phyloP scores from a whole-genome alignment of 1,139 yeast genomes.

The Yamadazyma diospyri region DNA sequence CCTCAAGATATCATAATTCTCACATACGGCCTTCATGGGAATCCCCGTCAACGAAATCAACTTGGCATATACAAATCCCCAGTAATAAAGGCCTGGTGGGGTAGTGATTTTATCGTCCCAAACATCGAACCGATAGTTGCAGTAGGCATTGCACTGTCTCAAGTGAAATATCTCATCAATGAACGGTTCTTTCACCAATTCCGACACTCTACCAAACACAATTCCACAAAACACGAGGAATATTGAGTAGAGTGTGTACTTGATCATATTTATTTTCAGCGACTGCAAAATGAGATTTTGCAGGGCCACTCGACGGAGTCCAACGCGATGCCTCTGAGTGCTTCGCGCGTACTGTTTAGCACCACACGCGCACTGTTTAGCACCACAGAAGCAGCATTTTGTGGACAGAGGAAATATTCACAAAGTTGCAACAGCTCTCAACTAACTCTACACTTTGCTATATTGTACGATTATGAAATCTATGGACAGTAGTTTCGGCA shows the following conservation, averaged over 20 bases:
- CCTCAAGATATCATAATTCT: conserved; percentile 47
- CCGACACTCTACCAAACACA: conserved; percentile 12
- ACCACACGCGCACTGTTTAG: too few relatives aligned
- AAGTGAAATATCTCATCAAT: conserved; percentile 86
- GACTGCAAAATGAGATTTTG: conserved; percentile 3
- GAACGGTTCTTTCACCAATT: conserved; percentile 37
- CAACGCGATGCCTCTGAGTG: too few relatives aligned
- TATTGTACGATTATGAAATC: too few relatives aligned
- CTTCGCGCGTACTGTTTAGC: too few relatives aligned
- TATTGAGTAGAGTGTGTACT: not conserved
- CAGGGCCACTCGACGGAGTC: too few relatives aligned
- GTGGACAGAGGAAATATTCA: too few relatives aligned
- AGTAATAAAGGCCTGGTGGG: conserved; percentile 85
- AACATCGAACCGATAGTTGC: conserved; percentile 51
- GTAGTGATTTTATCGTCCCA: conserved; percentile 96
- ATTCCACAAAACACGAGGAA: not conserved
- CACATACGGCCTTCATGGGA: conserved; percentile 20
- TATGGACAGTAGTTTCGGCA: not conserved
- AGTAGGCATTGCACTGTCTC: conserved; percentile 70
- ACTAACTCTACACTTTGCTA: conserved; percentile 1
- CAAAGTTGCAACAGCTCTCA: conserved; percentile 1
- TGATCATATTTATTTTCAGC: conserved; percentile 1
- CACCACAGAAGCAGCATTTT: too few relatives aligned
- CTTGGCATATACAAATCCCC: conserved; percentile 53
- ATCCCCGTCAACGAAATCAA: conserved; percentile 16